Evolutionary conservation across 768 basidiomycete genomes (phyloP).

Genomic region (Leccinum broughii): DNA sequence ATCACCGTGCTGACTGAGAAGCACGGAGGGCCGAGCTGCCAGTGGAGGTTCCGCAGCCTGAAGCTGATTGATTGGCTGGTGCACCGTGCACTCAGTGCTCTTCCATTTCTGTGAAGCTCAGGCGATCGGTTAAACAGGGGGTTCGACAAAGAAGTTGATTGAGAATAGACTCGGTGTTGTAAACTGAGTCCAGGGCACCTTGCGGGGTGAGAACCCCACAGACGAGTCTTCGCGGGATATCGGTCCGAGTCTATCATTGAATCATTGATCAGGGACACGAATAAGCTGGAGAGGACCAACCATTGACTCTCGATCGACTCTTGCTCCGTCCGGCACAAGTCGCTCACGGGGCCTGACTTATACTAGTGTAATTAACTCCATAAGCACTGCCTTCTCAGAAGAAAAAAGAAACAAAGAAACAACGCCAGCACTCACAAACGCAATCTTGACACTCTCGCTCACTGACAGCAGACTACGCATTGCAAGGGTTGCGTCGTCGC

Average conservation of each 20-base stretch:
- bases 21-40: neutral
- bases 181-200: slow-evolving; percentile 1
- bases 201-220: slow-evolving; percentile 9
- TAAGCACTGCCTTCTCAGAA: neutral
- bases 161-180: neutral
- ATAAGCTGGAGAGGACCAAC: neutral
- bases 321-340: neutral
- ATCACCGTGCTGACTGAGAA: neutral
- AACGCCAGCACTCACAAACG: neutral
- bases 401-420: neutral
- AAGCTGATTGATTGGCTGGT: neutral
- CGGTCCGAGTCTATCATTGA: neutral
- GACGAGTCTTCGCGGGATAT: neutral
- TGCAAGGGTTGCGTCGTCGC: neutral
- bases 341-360: neutral
- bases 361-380: neutral
- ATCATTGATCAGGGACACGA: neutral
- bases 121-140: neutral
- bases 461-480: neutral
- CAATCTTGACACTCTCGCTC: neutral
- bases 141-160: neutral
- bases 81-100: neutral
- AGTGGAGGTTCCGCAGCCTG: neutral
- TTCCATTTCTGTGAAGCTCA: neutral
- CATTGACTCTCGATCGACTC: neutral